Conservation (phyloP, 495 filamentous ascomycete species). For the Rusavskia elegans region DNA sequence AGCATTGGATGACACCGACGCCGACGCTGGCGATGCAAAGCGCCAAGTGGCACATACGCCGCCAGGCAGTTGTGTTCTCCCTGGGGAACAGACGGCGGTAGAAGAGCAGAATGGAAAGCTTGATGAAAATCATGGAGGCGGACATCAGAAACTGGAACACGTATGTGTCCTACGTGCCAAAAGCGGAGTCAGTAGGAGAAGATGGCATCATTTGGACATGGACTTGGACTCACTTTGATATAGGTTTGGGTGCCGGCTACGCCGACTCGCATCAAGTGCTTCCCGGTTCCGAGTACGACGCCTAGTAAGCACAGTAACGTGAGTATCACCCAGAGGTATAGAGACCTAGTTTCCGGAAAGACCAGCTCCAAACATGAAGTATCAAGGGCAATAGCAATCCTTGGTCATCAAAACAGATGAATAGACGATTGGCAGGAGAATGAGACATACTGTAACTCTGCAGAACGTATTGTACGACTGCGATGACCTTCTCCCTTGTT, state of each 20-base stretch:
- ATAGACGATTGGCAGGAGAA: background rate
- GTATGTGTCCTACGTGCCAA: background rate
- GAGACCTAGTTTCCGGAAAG: background rate
- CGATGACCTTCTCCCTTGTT: background rate
- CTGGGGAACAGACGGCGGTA: constrained; percentile 25
- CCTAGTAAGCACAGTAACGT: background rate
- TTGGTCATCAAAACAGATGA: background rate
- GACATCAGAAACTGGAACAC: constrained; percentile 4
- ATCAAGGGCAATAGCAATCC: background rate
- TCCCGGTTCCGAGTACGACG: background rate
- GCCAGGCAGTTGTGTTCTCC: background rate
- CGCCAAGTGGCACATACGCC: background rate
- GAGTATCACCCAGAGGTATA: background rate
- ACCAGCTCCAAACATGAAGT: background rate
- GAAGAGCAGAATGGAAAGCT: constrained; percentile 27
- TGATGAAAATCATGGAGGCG: constrained; percentile 15
- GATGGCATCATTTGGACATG: background rate
- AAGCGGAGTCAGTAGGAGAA: background rate
- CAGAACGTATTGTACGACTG: background rate
- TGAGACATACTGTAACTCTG: background rate
- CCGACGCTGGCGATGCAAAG: background rate
- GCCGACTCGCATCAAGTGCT: background rate
- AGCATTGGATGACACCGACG: background rate
- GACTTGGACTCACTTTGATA: background rate
- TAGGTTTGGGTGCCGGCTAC: background rate